Evolutionary conservation across 805 yeast genomes (phyloP), one percentile per base, ranked within the genome.

Genomic region (Kazachstania viticola): DNA sequence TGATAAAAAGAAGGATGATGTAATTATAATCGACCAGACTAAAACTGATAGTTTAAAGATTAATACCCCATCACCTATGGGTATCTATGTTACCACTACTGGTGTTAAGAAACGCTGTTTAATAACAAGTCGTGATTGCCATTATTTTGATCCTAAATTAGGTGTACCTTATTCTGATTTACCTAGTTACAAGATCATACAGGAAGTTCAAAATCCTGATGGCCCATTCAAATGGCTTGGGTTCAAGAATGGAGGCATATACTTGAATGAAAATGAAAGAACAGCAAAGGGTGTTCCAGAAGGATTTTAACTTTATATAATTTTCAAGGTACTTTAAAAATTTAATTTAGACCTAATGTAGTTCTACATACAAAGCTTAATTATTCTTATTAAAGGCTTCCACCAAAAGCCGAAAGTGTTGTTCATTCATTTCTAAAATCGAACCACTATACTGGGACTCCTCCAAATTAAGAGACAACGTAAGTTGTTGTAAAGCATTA

Each of bases 211-310:
- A 41, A 71, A 70, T 23, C 70, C 74, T n/a, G 60, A 57, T 9
- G 61, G 63, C 5, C 62, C 58, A 3, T 66, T 60, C 39, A 44
- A 45, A 48, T 65, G 83, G 83, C 42, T 58, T 37, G 70, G 69
- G 17, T 65, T 56, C 29, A 64, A 63, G 18, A 56, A 60, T 30
- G 72, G 72, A 30, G 75, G 62, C 50, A 48, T 76, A 54, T 63
- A 63, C 51, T 31, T 67, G 41, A 52, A 64, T 44, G 39, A 56
- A 39, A 30, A 57, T 39, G 37, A 56, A 58, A 60, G 67, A 31
- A 84, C 75, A 41, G 95, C 95, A 0, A 69, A 69, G 38, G 95
- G 94, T 6, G 95, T 84, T 9, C 95, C 95, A 2, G 79, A 77
- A 32, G 93, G 93, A 6, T 85, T 85, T 54, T 72, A 61, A 15